Percentiles rank a stretch among this genome's conserved stretches.
Evolutionary conservation across 202 grass and related monocot species (phyloP).

Genomic region (Tripidium arundinaceum): DNA sequence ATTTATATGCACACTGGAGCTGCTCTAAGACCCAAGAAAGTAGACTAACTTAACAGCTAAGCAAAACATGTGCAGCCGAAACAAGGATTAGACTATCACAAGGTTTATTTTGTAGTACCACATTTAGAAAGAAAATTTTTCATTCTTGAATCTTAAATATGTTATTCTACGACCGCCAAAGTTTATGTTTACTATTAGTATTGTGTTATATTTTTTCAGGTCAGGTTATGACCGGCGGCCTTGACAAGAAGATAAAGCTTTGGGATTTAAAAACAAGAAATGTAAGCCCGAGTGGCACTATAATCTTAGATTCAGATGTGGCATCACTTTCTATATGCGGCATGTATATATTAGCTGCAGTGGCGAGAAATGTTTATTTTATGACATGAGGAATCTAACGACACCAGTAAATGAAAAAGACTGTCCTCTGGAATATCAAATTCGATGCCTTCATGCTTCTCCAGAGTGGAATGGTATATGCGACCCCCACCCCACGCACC

Average conservation of each 20-base stretch:
- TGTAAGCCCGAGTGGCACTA: constrained; percentile 5
- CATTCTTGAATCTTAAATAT: constrained; percentile 27
- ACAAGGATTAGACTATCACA: background rate
- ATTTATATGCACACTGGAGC: no score
- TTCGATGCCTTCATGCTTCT: constrained; percentile 56
- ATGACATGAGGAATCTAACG: constrained; percentile 62
- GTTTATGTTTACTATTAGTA: constrained; percentile 16
- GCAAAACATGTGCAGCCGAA: background rate
- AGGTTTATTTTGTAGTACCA: background rate
- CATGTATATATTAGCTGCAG: constrained; percentile 50
- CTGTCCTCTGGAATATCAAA: constrained; percentile 41
- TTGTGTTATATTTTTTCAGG: constrained; percentile 33
- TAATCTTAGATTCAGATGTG: constrained; percentile 41
- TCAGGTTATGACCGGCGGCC: constrained; percentile 46
- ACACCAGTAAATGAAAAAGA: constrained; percentile 43
- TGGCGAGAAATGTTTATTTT: constrained; percentile 44
- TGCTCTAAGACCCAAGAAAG: background rate
- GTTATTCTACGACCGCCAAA: background rate
- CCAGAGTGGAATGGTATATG: constrained; percentile 45
- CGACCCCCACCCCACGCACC: background rate
- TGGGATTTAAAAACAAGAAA: constrained; percentile 49
- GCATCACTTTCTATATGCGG: constrained; percentile 57
- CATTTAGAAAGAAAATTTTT: background rate
- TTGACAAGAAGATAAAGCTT: constrained; percentile 59
- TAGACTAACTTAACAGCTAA: background rate